A percentile compares a stretch with the other conserved stretches of the same genome.
These are phyloP conservation scores for Penicillium aurantiogriseum DNA, from an alignment of 2,329 filamentous ascomycete genomes.

Conservation along the genomic window DNA sequence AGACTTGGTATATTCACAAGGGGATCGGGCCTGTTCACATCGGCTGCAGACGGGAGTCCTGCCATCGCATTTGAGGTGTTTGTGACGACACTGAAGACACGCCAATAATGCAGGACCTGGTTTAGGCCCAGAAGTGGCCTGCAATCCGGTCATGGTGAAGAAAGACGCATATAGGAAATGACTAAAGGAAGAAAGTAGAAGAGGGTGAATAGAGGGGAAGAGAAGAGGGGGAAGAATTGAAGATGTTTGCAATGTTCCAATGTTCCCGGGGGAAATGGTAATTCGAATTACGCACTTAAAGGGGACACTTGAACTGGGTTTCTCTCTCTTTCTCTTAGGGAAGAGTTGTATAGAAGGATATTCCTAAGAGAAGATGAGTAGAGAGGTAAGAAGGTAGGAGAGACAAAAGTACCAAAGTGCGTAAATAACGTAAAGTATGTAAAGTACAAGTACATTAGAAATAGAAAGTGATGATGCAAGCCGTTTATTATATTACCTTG, in stretches of 20 bases:
- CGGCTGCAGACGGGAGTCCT: constrained; percentile 64
- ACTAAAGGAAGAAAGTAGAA: not conserved
- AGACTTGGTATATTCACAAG: constrained; percentile 72
- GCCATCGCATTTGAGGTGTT: constrained; percentile 77
- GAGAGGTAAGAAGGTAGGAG: no score
- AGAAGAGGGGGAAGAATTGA: not conserved
- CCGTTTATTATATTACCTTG: no score
- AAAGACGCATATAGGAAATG: constrained; percentile 6
- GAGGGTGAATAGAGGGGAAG: not conserved
- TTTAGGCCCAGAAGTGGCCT: constrained; percentile 23
- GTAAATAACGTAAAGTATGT: no score
- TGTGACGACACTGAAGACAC: constrained; percentile 50
- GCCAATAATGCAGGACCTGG: constrained; percentile 44
- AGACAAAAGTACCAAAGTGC: no score
- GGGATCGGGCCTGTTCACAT: constrained; percentile 57
- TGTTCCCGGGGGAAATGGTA: not conserved
- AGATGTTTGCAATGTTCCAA: not conserved
- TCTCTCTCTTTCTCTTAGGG: not conserved
- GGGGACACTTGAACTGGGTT: not conserved
- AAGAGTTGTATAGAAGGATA: not conserved
- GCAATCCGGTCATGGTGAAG: constrained; percentile 30
- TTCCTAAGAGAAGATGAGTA: no score
- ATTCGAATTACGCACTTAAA: not conserved
- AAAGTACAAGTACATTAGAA: no score
- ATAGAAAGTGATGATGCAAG: no score